Conservation (phyloP, 2,329 filamentous ascomycete species). For the Microsporum audouinii region DNA sequence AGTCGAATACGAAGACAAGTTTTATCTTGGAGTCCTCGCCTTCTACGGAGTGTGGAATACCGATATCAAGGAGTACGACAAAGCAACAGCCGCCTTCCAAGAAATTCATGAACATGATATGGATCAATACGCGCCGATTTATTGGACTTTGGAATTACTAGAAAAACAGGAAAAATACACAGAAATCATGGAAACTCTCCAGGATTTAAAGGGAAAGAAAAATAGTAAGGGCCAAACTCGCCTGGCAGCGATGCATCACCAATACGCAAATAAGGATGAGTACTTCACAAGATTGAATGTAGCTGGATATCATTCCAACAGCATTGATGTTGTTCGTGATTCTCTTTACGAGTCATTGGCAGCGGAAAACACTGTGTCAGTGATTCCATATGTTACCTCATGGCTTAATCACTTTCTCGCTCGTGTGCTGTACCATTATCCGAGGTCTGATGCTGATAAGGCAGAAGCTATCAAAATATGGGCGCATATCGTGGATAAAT, state of each 20-base stretch:
- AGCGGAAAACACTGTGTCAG: constrained; percentile 2
- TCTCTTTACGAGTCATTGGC: constrained; percentile 8
- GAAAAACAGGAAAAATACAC: constrained; percentile 10
- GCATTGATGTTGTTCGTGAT: constrained; percentile 9
- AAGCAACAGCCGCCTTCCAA: constrained; percentile 7
- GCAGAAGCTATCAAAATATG: constrained; percentile 10
- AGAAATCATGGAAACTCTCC: constrained; percentile 14
- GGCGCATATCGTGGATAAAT: constrained; percentile 10
- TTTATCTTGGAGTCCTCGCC: constrained; percentile 10
- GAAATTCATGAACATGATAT: constrained; percentile 12
- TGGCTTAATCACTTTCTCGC: constrained; percentile 9
- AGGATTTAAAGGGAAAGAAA: constrained; percentile 11
- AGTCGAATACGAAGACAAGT: constrained; percentile 7
- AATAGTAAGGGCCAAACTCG: constrained; percentile 9
- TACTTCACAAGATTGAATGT: constrained; percentile 8
- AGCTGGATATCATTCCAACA: constrained; percentile 3
- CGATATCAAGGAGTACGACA: constrained; percentile 7
- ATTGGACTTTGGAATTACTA: constrained; percentile 8
- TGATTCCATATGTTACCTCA: not conserved
- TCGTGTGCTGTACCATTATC: constrained; percentile 6
- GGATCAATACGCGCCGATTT: constrained; percentile 9
- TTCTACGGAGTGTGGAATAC: constrained; percentile 7
- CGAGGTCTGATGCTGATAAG: constrained; percentile 4
- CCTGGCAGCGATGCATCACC: constrained; percentile 9
- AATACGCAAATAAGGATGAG: constrained; percentile 4